Conservation (phyloP, 345 rosid genomes). For the Isatis tinctoria region DNA sequence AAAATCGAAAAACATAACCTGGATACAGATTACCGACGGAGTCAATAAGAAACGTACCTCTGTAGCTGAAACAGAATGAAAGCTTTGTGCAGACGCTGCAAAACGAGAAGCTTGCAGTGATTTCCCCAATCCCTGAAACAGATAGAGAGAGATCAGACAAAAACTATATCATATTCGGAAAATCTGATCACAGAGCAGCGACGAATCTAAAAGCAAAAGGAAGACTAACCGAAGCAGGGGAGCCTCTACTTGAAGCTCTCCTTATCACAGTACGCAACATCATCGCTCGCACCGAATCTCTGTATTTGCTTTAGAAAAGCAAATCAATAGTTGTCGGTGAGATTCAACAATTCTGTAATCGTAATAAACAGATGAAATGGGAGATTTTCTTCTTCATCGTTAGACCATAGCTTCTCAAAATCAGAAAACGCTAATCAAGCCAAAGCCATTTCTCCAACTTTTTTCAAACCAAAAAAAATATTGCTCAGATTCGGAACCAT, state of each 20-base stretch:
- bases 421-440: slow-evolving; percentile 4
- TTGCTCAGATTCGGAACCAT: slow-evolving; percentile 11
- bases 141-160: background rate
- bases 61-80: slow-evolving; percentile 37
- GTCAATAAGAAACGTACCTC: slow-evolving; percentile 35
- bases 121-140: slow-evolving; percentile 41
- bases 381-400: background rate
- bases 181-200: background rate
- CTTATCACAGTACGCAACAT: slow-evolving; percentile 46
- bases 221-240: slow-evolving; percentile 41
- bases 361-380: background rate
- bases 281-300: slow-evolving; percentile 35
- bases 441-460: slow-evolving; percentile 2
- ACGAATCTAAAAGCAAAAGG: background rate
- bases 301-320: background rate
- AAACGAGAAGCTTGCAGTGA: slow-evolving; percentile 39
- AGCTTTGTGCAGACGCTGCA: slow-evolving; percentile 37
- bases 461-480: background rate
- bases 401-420: background rate
- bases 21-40: background rate
- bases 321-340: slow-evolving; percentile 10
- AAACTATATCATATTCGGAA: background rate
- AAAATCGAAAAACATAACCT: background rate
- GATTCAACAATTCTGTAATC: slow-evolving; percentile 14
- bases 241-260: slow-evolving; percentile 42